Conservation (phyloP, 2,329 filamentous ascomycete genomes). For the Apiospora pterosperma region DNA sequence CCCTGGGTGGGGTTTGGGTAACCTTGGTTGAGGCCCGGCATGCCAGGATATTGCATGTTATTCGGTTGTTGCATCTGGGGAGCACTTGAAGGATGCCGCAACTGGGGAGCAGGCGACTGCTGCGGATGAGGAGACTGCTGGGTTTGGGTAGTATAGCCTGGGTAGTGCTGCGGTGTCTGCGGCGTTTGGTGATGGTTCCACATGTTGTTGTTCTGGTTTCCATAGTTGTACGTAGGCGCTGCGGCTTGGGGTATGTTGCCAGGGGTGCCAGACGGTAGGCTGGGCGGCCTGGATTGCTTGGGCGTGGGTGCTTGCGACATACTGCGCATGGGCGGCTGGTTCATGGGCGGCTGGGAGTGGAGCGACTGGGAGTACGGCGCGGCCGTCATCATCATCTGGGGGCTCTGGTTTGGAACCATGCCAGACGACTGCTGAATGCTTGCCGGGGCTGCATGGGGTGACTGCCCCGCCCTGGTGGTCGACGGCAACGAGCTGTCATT, state of each 20-base stretch:
- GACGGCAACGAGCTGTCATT: slow-evolving; percentile 36
- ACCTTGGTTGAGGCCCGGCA: slow-evolving; percentile 57
- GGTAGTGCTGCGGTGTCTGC: slow-evolving; percentile 57
- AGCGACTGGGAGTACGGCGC: slow-evolving; percentile 68
- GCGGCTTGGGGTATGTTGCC: slow-evolving; percentile 48
- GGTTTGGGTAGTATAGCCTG: slow-evolving; percentile 50
- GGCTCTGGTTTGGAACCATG: slow-evolving; percentile 59
- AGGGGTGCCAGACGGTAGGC: slow-evolving; percentile 51
- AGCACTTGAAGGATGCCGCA: slow-evolving; percentile 52
- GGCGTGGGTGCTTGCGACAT: slow-evolving; percentile 61
- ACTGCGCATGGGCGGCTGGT: slow-evolving; percentile 68
- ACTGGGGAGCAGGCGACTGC: slow-evolving; percentile 55
- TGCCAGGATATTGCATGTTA: slow-evolving; percentile 58
- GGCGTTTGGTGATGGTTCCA: slow-evolving; percentile 52
- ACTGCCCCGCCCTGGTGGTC: slow-evolving; percentile 52
- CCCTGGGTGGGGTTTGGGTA: slow-evolving; percentile 53
- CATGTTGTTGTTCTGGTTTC: slow-evolving; percentile 58
- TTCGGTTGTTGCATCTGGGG: slow-evolving; percentile 52
- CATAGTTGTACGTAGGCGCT: slow-evolving; percentile 55
- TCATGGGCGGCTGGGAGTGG: slow-evolving; percentile 68
- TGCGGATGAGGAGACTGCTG: slow-evolving; percentile 48
- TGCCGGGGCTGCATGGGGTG: slow-evolving; percentile 51
- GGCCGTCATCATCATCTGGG: slow-evolving; percentile 64
- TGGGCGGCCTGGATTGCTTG: slow-evolving; percentile 65
- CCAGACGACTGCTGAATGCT: slow-evolving; percentile 44